phyloP scores from a whole-genome alignment of 225 moss, liverwort and hornwort genomes.

The Polytrichum commune region DNA sequence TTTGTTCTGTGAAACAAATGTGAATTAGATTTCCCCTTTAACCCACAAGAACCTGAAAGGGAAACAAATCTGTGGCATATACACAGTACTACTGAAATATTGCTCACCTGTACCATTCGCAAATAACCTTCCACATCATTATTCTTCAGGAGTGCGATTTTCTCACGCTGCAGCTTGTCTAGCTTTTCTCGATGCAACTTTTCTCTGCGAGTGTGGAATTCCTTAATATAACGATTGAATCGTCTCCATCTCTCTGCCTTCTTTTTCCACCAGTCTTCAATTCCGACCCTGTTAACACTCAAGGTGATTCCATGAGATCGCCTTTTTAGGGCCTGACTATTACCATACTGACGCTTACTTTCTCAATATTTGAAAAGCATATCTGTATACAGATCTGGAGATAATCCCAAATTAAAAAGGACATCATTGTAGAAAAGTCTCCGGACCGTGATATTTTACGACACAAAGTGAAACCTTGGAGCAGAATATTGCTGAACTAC shows the following conservation, averaged over 20 bases:
- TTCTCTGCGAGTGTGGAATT: slow-evolving; percentile 66
- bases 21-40: not conserved
- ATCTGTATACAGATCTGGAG: too few relatives aligned
- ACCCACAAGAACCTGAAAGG: not conserved
- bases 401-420: too few relatives aligned
- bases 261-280: slow-evolving; percentile 54
- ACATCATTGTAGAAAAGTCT: too few relatives aligned
- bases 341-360: too few relatives aligned
- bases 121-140: slow-evolving; percentile 73
- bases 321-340: too few relatives aligned
- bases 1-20: slow-evolving; percentile 37
- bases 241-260: slow-evolving; percentile 55
- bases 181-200: slow-evolving; percentile 52
- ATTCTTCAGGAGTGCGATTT: slow-evolving; percentile 65
- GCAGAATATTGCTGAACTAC: too few relatives aligned
- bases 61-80: not conserved
- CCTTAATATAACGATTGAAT: slow-evolving; percentile 49
- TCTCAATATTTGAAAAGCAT: too few relatives aligned
- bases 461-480: too few relatives aligned
- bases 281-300: slow-evolving; percentile 40
- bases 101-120: slow-evolving; percentile 63
- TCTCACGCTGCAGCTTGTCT: slow-evolving; percentile 63
- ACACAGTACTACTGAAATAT: not conserved
- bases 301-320: too few relatives aligned
- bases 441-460: too few relatives aligned